These are phyloP conservation scores for Rutidosis leptorrhynchoides DNA, from an alignment of 129 eudicot species.

Conservation along the genomic window DNA sequence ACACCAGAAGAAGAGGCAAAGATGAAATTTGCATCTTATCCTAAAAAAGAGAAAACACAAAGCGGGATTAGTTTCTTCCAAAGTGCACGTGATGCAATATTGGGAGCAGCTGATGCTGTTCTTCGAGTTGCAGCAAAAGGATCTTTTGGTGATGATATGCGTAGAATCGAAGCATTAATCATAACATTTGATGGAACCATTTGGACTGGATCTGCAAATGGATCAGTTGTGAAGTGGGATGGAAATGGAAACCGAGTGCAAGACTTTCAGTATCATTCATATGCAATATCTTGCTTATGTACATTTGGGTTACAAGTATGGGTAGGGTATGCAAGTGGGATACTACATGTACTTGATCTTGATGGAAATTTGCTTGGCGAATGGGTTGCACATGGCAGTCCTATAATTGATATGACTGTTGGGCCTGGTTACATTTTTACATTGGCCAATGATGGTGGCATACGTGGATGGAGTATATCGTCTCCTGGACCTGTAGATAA, in stretches of 20 bases:
- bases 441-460: constrained; percentile 87
- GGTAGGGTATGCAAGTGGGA: constrained; percentile 86
- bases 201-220: constrained; percentile 89
- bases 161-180: constrained; percentile 64
- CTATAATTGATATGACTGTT: constrained; percentile 69
- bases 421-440: constrained; percentile 71
- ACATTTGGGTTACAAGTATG: constrained; percentile 76
- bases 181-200: constrained; percentile 60
- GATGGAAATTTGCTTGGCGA: constrained; percentile 73
- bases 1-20: constrained; percentile 68
- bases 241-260: constrained; percentile 78
- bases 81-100: constrained; percentile 90
- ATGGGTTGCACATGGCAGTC: constrained; percentile 83
- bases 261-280: constrained; percentile 57
- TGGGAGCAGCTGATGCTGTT: constrained; percentile 99
- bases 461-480: constrained; percentile 85
- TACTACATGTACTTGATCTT: constrained; percentile 71
- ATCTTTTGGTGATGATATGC: constrained; percentile 66
- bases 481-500: constrained; percentile 80
- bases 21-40: constrained; percentile 50
- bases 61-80: constrained; percentile 70
- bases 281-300: constrained; percentile 53
- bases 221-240: constrained; percentile 83
- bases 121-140: constrained; percentile 91
- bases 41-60: constrained; percentile 68